These are phyloP conservation scores for Daldinia concentrica DNA, from an alignment of 495 filamentous ascomycete genomes.

Conservation along the genomic window DNA sequence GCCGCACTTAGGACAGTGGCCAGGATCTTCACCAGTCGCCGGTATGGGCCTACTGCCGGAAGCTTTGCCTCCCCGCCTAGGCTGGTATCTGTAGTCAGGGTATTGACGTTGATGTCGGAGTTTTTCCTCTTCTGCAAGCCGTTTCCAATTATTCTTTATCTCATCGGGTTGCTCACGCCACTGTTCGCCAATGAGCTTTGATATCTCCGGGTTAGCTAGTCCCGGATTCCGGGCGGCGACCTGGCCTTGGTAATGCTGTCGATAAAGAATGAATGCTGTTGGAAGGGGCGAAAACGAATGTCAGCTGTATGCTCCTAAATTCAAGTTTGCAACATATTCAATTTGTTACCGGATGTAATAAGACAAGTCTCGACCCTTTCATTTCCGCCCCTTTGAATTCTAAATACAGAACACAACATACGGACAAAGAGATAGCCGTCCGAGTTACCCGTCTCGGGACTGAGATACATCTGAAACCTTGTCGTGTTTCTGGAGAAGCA, in stretches of 20 bases:
- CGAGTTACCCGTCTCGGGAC: conserved; percentile 38
- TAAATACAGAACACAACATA: conserved; percentile 28
- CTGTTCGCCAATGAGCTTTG: conserved; percentile 95
- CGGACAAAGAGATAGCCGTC: conserved; percentile 34
- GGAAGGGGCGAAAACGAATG: conserved; percentile 29
- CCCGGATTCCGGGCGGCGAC: conserved; percentile 86
- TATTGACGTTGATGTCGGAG: conserved; percentile 87
- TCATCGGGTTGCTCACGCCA: conserved; percentile 81
- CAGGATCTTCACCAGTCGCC: conserved; percentile 53
- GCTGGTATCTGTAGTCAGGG: conserved; percentile 94
- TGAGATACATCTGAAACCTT: conserved; percentile 24
- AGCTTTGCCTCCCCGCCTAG: conserved; percentile 73
- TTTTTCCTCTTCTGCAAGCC: conserved; percentile 94
- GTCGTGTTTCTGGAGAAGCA: conserved; percentile 14
- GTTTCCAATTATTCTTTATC: conserved; percentile 88
- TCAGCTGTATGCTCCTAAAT: conserved; percentile 24
- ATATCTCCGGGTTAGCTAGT: conserved; percentile 95
- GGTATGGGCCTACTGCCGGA: conserved; percentile 46
- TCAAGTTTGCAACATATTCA: conserved; percentile 9
- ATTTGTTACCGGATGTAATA: conserved; percentile 21
- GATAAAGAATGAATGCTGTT: conserved; percentile 96
- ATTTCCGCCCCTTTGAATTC: conserved; percentile 39
- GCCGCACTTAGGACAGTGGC: conserved; percentile 69
- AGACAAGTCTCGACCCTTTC: conserved; percentile 46
- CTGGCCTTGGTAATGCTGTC: conserved; percentile 87